Conservation (phyloP, 805 yeast species). For the Starmera caribaea region DNA sequence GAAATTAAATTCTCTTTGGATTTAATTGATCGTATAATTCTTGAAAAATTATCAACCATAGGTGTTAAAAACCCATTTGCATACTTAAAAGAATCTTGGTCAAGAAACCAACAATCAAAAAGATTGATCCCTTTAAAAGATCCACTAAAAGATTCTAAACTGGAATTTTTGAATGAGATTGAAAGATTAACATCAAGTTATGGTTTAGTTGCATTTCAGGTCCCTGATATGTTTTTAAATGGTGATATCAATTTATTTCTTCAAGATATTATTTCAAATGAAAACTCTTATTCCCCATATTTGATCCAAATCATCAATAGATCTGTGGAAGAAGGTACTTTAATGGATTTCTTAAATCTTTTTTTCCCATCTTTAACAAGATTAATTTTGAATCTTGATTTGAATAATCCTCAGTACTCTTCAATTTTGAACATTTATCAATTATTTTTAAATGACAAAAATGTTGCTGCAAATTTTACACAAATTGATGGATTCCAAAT, state of each 20-base stretch:
- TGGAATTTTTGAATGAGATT: slow-evolving; percentile 35
- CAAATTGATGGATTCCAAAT: slow-evolving; percentile 45
- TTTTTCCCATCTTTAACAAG: slow-evolving; percentile 32
- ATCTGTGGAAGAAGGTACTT: slow-evolving; percentile 57
- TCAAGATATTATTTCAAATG: slow-evolving; percentile 19
- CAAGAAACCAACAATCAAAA: slow-evolving; percentile 28
- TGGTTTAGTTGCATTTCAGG: slow-evolving; percentile 59
- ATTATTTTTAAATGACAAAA: slow-evolving; percentile 46
- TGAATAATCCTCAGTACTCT: slow-evolving; percentile 42
- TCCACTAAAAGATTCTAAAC: slow-evolving; percentile 26
- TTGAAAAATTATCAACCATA: slow-evolving; percentile 45
- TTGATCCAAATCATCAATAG: slow-evolving; percentile 46
- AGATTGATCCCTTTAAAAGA: slow-evolving; percentile 35
- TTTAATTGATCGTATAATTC: slow-evolving; percentile 38
- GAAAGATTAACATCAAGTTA: slow-evolving; percentile 45
- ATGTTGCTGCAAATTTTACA: slow-evolving; percentile 52
- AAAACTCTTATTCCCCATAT: slow-evolving; percentile 31
- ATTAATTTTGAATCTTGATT: slow-evolving; percentile 26
- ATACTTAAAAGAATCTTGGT: slow-evolving; percentile 39
- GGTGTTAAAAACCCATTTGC: slow-evolving; percentile 39
- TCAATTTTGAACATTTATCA: slow-evolving; percentile 47
- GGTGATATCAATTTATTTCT: slow-evolving; percentile 18
- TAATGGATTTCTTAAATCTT: slow-evolving; percentile 48
- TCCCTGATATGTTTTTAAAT: slow-evolving; percentile 40
- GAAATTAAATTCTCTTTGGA: slow-evolving; percentile 11